phyloP scores from a whole-genome alignment of 306 rosid species.

The Rubus idaeus region DNA sequence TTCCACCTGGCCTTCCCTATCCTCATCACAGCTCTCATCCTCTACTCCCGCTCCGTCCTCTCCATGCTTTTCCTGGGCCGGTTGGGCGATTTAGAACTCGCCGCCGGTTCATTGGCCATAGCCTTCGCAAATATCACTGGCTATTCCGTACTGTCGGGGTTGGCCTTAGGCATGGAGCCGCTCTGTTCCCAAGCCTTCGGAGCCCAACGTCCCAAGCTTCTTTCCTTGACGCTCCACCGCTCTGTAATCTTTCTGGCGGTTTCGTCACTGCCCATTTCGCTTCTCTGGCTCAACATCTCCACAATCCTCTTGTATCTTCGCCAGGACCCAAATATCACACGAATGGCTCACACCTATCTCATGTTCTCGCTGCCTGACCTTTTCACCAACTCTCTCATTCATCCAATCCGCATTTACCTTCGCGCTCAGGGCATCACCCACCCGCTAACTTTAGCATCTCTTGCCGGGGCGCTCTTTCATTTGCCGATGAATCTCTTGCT shows the following conservation, averaged over 20 bases:
- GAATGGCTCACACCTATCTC: conserved; percentile 59
- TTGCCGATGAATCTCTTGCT: conserved; percentile 48
- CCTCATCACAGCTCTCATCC: conserved; percentile 60
- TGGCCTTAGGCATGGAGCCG: conserved; percentile 88
- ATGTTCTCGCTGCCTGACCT: conserved; percentile 73
- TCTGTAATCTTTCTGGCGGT: conserved; percentile 54
- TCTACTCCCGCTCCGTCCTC: conserved; percentile 77
- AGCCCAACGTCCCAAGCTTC: conserved; percentile 69
- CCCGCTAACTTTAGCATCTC: conserved; percentile 69
- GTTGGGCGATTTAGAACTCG: conserved; percentile 66
- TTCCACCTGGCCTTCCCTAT: conserved; percentile 60
- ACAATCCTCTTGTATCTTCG: conserved; percentile 39
- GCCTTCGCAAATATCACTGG: conserved; percentile 96
- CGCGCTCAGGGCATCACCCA: conserved; percentile 77
- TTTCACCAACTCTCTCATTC: conserved; percentile 68
- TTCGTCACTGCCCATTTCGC: conserved; percentile 70
- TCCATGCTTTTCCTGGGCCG: conserved; percentile 86
- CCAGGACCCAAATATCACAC: conserved; percentile 50
- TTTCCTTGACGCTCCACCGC: conserved; percentile 82
- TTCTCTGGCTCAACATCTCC: conserved; percentile 71
- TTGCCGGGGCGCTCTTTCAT: conserved; percentile 61
- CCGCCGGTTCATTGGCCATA: conserved; percentile 74
- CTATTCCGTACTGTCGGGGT: conserved; percentile 77
- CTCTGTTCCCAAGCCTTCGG: conserved; percentile 96
- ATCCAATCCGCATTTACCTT: conserved; percentile 90